Percentiles rank a stretch among this genome's conserved stretches.
These are phyloP conservation scores for Mycena filopes DNA, from an alignment of 768 basidiomycete genomes.

Conservation along the genomic window DNA sequence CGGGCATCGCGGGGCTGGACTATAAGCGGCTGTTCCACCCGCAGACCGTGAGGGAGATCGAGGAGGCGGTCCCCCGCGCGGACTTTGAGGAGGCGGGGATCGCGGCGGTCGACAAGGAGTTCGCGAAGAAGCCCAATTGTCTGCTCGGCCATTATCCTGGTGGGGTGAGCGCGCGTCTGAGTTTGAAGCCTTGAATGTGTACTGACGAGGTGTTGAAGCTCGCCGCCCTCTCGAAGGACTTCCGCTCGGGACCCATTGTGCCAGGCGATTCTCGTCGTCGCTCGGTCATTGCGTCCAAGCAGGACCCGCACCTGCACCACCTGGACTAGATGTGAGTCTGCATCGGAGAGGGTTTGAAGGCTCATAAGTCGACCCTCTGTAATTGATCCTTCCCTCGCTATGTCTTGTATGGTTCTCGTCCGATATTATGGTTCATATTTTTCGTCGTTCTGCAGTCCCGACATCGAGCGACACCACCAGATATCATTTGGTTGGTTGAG, in stretches of 20 bases:
- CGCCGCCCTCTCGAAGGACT: not conserved
- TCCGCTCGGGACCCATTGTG: conserved; percentile 10
- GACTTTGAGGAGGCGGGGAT: not conserved
- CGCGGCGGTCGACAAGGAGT: not conserved
- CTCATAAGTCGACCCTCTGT: too few species aligned
- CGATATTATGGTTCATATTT: too few species aligned
- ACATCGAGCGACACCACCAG: too few species aligned
- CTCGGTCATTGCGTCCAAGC: not conserved
- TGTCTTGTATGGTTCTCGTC: too few species aligned
- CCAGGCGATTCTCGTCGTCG: not conserved
- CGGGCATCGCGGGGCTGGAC: not conserved
- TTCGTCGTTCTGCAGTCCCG: too few species aligned
- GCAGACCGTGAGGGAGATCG: conserved; percentile 12
- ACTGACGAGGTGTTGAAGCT: too few species aligned
- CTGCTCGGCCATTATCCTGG: conserved; percentile 6
- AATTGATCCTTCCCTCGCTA: too few species aligned
- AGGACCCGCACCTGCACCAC: conserved; percentile 3
- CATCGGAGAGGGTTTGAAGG: too few species aligned
- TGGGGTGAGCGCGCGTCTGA: not conserved
- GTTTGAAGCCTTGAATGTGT: too few species aligned
- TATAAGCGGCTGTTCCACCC: not conserved
- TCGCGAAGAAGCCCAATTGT: conserved; percentile 10
- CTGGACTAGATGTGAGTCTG: too few species aligned
- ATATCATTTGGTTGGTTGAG: too few species aligned
- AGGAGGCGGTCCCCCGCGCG: conserved; percentile 4